These are phyloP conservation scores for Cryptosporidium ubiquitum DNA, from an alignment of 169 alveolate species.

Conservation along the genomic window DNA sequence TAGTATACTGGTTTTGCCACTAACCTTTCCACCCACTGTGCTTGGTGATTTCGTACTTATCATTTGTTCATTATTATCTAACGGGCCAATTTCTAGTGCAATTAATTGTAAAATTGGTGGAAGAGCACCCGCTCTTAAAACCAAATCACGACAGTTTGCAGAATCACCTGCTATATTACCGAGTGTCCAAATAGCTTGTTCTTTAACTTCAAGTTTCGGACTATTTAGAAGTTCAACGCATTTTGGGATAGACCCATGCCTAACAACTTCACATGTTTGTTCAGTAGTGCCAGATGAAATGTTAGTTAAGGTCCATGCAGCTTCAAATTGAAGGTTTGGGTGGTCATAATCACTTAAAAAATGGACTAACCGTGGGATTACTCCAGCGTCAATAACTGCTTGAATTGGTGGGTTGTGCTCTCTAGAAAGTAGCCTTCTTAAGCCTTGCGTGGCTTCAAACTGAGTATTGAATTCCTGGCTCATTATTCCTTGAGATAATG, in stretches of 20 bases:
- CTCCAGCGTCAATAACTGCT: conserved; percentile 93
- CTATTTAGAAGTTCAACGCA: conserved; percentile 87
- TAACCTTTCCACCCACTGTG: conserved; percentile 71
- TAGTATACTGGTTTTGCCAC: conserved; percentile 89
- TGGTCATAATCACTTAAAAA: conserved; percentile 86
- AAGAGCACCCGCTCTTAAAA: conserved; percentile 88
- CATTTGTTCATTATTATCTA: conserved; percentile 22
- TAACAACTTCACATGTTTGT: conserved; percentile 83
- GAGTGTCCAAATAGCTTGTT: conserved; percentile 98
- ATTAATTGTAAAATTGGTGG: conserved; percentile 85
- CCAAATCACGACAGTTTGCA: conserved; percentile 92
- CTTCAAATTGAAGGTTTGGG: conserved; percentile 96
- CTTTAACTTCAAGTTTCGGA: conserved; percentile 93
- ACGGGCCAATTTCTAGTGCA: conserved; percentile 41
- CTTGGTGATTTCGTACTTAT: background rate
- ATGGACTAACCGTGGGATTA: conserved; percentile 92
- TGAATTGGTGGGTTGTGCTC: conserved; percentile 95
- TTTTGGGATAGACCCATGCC: conserved; percentile 86
- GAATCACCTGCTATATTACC: conserved; percentile 99
- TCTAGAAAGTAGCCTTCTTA: conserved; percentile 91
- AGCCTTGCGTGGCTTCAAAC: conserved; percentile 87
- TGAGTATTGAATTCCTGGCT: conserved; percentile 85
- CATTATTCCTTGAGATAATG: conserved; percentile 82
- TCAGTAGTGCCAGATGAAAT: conserved; percentile 96
- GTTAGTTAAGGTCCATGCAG: conserved; percentile 96